Base-by-base conservation (phyloP, 176 grass and related monocot genomes). In the Aegilops speltoides region DNA sequence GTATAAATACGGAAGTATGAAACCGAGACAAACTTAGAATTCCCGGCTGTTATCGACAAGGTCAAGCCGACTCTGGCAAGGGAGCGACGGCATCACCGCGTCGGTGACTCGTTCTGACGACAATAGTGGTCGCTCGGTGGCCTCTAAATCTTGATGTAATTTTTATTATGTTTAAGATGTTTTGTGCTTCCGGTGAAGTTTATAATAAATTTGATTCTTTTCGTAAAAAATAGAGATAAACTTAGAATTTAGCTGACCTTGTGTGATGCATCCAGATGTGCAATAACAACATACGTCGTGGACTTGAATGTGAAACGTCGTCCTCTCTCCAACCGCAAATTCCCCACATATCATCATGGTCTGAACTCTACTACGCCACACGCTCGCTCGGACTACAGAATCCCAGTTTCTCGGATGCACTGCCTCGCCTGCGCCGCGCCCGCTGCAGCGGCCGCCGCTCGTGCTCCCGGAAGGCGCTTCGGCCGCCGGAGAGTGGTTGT, bases 401-500 rank as follows among this genome's bases (percentile, higher is more conserved):
- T 59, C 61, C 71, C 71, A 36, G 17, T 23, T 19, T 25, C 32
- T 29, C 60, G 73, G 81, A 94, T 94, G 92, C 63, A 48, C 83
- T 76, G 72, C 83, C 61, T 86, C 26, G 70, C 83, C 36, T 89
- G 86, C 68, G 72, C 76, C 16, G 83, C 79, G 68, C 79, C 83
- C 15, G 76, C 80, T 75, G 37, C 38, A 31, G 73, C 26, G 56
- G 61, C 81, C 12, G 52, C 79, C 34, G 80, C 77, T 62, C 68
- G 62, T 43, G 59, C 83, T 22, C 74, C 89, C 52, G 80, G 24
- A 19, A 68, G 79, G 10, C 50, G 79, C 28, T 31, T 90, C 69
- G 71, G 83, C 52, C 75, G 90, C 52, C 88, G 90, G 59, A 86
- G 86, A 61, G 52, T 88, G 26, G 62, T 92, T 41, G 13, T 67